A percentile compares a stretch with the other conserved stretches of the same genome.
Conservation (phyloP, 2,329 filamentous ascomycete genomes). For the Scedosporium minutisporum region DNA sequence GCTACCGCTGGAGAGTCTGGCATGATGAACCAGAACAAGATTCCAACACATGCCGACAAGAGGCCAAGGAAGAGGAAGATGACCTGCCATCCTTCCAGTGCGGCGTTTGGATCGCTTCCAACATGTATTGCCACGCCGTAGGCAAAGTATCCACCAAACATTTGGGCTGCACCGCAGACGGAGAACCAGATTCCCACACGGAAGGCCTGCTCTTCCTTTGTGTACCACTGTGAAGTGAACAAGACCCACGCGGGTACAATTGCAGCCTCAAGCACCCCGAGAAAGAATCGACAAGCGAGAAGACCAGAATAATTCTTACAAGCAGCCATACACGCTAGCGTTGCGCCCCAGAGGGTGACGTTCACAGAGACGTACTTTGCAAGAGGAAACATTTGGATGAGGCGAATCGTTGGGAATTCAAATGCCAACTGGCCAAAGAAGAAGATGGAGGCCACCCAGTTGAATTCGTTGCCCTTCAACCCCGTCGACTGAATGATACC, state of each 20-base stretch:
- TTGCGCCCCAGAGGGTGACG: conserved; percentile 54
- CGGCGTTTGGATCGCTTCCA: conserved; percentile 32
- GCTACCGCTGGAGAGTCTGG: conserved; percentile 64
- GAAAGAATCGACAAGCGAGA: conserved; percentile 50
- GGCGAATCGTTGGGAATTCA: conserved; percentile 59
- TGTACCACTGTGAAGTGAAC: conserved; percentile 62
- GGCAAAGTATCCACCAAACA: conserved; percentile 60
- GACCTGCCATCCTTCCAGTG: conserved; percentile 54
- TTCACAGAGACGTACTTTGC: conserved; percentile 57
- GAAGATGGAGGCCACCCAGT: conserved; percentile 65
- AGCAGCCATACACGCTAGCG: conserved; percentile 51
- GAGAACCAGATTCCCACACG: conserved; percentile 58
- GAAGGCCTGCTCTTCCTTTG: conserved; percentile 55
- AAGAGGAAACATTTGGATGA: conserved; percentile 52
- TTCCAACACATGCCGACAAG: conserved; percentile 28
- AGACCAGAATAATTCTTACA: conserved; percentile 51
- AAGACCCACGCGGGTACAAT: conserved; percentile 61
- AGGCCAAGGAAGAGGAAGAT: conserved; percentile 54
- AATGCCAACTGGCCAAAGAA: conserved; percentile 63
- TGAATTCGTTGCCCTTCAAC: conserved; percentile 38
- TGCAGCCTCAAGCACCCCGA: conserved; percentile 62
- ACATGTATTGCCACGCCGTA: conserved; percentile 45
- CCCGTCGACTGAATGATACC: conserved; percentile 41
- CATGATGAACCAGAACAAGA: conserved; percentile 43
- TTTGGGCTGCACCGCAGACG: conserved; percentile 50